Base-by-base conservation (phyloP, 306 rosid genomes). In the Prunus mira region DNA sequence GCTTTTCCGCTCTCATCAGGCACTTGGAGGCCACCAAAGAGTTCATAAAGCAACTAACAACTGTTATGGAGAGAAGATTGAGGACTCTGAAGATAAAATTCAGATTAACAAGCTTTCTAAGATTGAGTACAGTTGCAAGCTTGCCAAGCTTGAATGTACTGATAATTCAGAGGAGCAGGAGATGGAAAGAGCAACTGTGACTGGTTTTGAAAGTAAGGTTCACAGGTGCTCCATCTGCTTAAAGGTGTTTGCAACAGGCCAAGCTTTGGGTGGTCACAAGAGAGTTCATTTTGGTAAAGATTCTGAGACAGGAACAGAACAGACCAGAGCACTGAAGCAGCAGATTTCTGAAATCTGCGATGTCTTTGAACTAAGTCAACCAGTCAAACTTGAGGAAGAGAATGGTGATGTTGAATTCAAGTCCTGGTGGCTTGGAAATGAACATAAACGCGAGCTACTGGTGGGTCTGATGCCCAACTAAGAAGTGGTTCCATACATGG, bases 191-290 rank as follows among this genome's bases (percentile, higher is more conserved):
- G 71, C 18, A 13, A 74, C 74, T 12, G 13, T 27, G 80, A 45
- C 67, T 46, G 54, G 65, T 28, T 65, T 14, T 12, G 85, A 81
- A 73, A 78, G 43, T 17, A 78, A 78, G 49, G 74, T 50, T 58
- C 63, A 84, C 74, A 60, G 68, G 25, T 84, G 91, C 69, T 54
- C 58, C 45, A 57, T 82, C 19, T 87, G 91, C 79, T 80, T 80
- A n/a, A 87, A 84, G 85, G 83, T 84, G 41, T 87, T 84, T 58
- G 71, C 83, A 60, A 82, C 91, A 54, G 87, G 87, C 60, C 85
- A 82, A 73, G 91, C 88, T 62, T 75, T 87, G 78, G 91, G 91
- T 24, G 91, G 91, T 32, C 91, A 87, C 61, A 84, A 84, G 87
- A 80, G 87, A 65, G 77, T 77, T 82, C 88, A 87, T 80, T 30